Evolutionary conservation across 1,284 basidiomycete genomes (phyloP).

Genomic region (Rhodotorula sp.): DNA sequence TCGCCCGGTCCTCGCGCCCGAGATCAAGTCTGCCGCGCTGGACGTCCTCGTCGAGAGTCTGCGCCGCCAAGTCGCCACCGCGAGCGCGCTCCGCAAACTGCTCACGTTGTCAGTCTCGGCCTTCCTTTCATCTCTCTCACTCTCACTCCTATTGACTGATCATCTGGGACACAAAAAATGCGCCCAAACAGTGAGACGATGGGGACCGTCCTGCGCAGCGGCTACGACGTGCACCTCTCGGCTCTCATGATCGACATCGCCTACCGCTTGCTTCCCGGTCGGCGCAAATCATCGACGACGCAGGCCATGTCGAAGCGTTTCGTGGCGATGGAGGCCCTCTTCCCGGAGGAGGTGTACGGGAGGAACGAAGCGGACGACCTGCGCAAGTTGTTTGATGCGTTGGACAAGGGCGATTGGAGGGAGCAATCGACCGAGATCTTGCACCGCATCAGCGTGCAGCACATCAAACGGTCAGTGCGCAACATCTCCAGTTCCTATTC

Average conservation of each 20-base stretch:
- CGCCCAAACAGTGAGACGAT: constrained; percentile 10
- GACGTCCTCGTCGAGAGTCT: constrained; percentile 7
- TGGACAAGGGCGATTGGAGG: background rate
- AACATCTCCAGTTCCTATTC: background rate
- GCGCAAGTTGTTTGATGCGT: background rate
- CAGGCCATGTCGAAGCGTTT: background rate
- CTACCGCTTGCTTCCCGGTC: constrained; percentile 7
- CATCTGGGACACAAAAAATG: no score
- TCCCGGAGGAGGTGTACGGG: background rate
- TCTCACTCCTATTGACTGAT: background rate
- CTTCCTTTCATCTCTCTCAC: no score
- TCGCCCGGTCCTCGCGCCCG: background rate
- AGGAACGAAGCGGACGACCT: background rate
- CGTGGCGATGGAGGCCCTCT: background rate
- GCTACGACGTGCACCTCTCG: constrained; percentile 11
- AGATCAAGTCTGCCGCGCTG: constrained; percentile 18
- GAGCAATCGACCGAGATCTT: background rate
- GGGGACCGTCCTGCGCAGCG: constrained; percentile 9
- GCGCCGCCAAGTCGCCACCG: constrained; percentile 12
- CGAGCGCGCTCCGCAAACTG: background rate
- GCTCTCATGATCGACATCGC: constrained; percentile 13
- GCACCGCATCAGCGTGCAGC: background rate
- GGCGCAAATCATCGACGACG: background rate
- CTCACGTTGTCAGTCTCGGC: background rate
- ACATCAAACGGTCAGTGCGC: constrained; percentile 16